Percentiles rank a stretch among this genome's conserved stretches.
phyloP scores from a whole-genome alignment of 2,329 filamentous ascomycete species.

The Raffaelea albimanens region DNA sequence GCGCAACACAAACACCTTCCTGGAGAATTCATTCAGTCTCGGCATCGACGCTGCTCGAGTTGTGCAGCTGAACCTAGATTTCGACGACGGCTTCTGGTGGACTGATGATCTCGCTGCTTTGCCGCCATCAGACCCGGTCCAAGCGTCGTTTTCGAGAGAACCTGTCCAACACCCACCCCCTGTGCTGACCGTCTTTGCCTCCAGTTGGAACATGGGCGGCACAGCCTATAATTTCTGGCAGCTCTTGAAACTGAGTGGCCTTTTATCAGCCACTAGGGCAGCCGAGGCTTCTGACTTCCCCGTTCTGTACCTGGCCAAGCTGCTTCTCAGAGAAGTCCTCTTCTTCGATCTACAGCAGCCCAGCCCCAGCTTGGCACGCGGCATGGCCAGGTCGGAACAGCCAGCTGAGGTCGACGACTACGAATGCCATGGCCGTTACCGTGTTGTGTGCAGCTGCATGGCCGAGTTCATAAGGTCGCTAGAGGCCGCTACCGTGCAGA shows the following conservation, averaged over 20 bases:
- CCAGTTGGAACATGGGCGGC: conserved; percentile 40
- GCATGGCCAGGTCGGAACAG: conserved; percentile 23
- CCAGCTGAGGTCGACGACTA: conserved; percentile 29
- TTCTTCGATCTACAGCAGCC: conserved; percentile 44
- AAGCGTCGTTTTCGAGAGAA: conserved; percentile 28
- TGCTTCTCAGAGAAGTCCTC: conserved; percentile 43
- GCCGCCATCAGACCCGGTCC: conserved; percentile 27
- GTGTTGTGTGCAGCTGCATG: conserved; percentile 40
- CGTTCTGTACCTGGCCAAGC: conserved; percentile 42
- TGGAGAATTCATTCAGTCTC: conserved; percentile 36
- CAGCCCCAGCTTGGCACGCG: conserved; percentile 32
- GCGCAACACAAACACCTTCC: conserved; percentile 41
- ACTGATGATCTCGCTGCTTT: conserved; percentile 37
- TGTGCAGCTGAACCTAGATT: conserved; percentile 38
- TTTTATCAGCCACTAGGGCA: conserved; percentile 37
- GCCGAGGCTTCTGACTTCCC: conserved; percentile 40
- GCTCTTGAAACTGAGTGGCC: conserved; percentile 39
- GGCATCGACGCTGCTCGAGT: conserved; percentile 28
- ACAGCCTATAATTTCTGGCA: conserved; percentile 43
- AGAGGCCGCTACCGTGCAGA: conserved; percentile 33
- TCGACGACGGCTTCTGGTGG: conserved; percentile 50
- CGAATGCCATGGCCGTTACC: conserved; percentile 36
- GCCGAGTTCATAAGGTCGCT: conserved; percentile 43
- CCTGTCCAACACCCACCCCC: conserved; percentile 34
- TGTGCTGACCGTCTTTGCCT: conserved; percentile 38